Conservation (phyloP, 2,329 filamentous ascomycete genomes). For the Sordariomycetes sp. region DNA sequence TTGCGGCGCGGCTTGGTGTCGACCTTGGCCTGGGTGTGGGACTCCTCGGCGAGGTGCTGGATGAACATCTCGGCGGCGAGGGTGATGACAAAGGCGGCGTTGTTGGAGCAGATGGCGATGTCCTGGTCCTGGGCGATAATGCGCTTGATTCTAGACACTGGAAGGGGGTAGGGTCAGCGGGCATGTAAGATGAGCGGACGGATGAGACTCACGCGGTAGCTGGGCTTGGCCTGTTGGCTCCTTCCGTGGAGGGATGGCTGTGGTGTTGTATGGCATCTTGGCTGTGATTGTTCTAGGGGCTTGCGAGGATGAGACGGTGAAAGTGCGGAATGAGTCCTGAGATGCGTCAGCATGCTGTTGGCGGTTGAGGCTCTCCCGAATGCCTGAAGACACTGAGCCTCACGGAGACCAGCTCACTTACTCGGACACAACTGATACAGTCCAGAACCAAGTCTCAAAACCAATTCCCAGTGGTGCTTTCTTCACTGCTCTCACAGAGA, state of each 20-base stretch:
- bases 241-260: slow-evolving; percentile 68
- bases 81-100: slow-evolving; percentile 88
- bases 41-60: slow-evolving; percentile 78
- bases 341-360: too few species aligned
- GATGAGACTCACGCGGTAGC: slow-evolving; percentile 62
- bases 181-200: background rate
- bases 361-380: too few species aligned
- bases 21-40: slow-evolving; percentile 79
- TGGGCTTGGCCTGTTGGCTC: slow-evolving; percentile 80
- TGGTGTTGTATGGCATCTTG: slow-evolving; percentile 83
- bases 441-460: too few species aligned
- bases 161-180: background rate
- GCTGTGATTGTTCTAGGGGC: background rate
- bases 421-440: too few species aligned
- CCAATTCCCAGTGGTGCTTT: too few species aligned
- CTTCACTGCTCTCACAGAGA: too few species aligned
- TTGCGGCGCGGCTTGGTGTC: slow-evolving; percentile 89
- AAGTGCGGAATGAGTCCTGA: too few species aligned
- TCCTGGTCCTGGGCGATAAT: slow-evolving; percentile 86
- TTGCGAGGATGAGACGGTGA: too few species aligned
- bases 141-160: slow-evolving; percentile 92
- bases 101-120: slow-evolving; percentile 78
- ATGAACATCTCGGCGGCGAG: slow-evolving; percentile 95
- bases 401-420: too few species aligned
- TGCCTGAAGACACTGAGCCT: too few species aligned